Percentiles rank a stretch among this genome's conserved stretches.
Conservation (phyloP, 1,139 yeast species). For the Entelexis sorbosivorans region DNA sequence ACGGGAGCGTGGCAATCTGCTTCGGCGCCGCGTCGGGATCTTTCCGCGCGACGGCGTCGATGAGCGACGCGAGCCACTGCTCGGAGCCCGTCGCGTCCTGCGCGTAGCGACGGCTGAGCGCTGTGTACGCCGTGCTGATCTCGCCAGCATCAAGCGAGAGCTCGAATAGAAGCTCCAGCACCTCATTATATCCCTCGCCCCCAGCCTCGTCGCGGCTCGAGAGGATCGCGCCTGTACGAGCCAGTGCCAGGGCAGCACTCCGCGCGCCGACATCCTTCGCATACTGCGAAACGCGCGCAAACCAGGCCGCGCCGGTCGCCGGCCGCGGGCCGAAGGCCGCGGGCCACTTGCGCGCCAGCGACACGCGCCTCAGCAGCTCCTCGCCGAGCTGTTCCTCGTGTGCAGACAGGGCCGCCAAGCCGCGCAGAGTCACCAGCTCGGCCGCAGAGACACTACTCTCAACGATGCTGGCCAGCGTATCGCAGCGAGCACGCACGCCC, state of each 20-base stretch:
- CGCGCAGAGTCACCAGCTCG: conserved; percentile 3
- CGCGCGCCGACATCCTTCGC: conserved; percentile 10
- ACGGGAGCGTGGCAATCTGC: conserved; percentile 28
- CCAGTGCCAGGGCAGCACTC: conserved; percentile 9
- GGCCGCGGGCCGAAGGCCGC: conserved; percentile 6
- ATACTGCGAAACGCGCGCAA: conserved; percentile 9
- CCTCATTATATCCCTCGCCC: neutral
- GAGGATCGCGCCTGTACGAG: conserved; percentile 4
- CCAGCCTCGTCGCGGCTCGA: neutral
- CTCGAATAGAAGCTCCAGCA: conserved; percentile 21
- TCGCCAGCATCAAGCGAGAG: conserved; percentile 24
- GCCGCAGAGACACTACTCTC: conserved; percentile 6
- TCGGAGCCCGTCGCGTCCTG: neutral
- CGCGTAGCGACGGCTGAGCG: conserved; percentile 18
- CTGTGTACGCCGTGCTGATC: conserved; percentile 29
- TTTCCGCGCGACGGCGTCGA: conserved; percentile 10
- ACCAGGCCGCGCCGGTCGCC: conserved; percentile 12
- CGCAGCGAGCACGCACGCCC: neutral
- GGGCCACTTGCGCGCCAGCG: conserved; percentile 17
- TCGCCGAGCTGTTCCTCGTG: conserved; percentile 14
- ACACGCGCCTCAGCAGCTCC: conserved; percentile 11
- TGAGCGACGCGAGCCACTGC: conserved; percentile 7
- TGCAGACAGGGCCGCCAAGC: conserved; percentile 12
- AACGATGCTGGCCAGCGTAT: neutral
- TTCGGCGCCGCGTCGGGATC: conserved; percentile 18